These are phyloP conservation scores for Yarrowia sp. DNA, from an alignment of 805 yeast species.

Conservation along the genomic window DNA sequence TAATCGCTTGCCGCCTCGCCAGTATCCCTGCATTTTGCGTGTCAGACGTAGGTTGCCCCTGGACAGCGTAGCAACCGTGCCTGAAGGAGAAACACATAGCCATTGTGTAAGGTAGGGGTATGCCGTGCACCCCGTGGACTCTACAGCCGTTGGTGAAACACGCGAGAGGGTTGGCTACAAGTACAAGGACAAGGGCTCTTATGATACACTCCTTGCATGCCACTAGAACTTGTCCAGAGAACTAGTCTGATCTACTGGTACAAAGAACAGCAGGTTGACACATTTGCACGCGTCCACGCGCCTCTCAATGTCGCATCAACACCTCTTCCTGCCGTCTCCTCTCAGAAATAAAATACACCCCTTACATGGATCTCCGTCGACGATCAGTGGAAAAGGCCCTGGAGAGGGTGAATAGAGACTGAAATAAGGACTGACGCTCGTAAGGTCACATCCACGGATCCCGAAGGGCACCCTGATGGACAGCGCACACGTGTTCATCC, in stretches of 20 bases:
- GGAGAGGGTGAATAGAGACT: too few species aligned
- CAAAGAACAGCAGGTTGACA: neutral
- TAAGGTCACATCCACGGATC: too few species aligned
- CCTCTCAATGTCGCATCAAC: neutral
- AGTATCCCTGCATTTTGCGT: constrained; percentile 15
- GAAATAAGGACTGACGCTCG: too few species aligned
- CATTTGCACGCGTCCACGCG: neutral
- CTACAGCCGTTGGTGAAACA: too few species aligned
- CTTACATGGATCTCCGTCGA: constrained; percentile 25
- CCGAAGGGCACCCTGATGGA: too few species aligned
- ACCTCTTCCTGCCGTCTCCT: too few species aligned
- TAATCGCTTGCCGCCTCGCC: too few species aligned
- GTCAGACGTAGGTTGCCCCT: constrained; percentile 11
- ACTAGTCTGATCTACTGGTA: too few species aligned
- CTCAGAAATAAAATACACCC: constrained; percentile 15
- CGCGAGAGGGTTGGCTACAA: too few species aligned
- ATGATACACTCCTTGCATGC: constrained; percentile 1
- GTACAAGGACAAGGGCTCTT: too few species aligned
- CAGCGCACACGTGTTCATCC: neutral
- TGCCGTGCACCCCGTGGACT: too few species aligned
- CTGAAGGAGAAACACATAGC: neutral
- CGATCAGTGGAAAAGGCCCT: neutral
- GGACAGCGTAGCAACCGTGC: neutral
- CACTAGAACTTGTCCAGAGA: too few species aligned
- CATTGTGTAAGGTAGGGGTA: neutral